phyloP scores from a whole-genome alignment of 2,329 filamentous ascomycete genomes.

The Phialophora macrospora region DNA sequence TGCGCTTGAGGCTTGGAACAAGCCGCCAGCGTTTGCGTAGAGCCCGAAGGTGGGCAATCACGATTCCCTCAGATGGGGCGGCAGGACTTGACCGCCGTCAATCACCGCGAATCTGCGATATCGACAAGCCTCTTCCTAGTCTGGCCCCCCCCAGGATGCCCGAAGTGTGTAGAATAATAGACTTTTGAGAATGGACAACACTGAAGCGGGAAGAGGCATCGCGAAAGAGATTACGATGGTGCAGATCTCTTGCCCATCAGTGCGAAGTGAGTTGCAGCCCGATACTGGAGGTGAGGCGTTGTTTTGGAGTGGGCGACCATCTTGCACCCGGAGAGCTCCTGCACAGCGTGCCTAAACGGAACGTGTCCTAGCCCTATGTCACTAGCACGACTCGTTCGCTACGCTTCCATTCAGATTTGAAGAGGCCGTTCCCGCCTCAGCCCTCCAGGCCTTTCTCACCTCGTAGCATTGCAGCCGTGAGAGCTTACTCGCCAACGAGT shows the following conservation, averaged over 20 bases:
- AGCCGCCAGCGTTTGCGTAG: not conserved
- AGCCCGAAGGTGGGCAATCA: not conserved
- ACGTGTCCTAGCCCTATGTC: not conserved
- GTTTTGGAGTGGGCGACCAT: not conserved
- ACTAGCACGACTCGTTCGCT: not conserved
- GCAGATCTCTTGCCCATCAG: slow-evolving; percentile 5
- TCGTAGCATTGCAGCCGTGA: not conserved
- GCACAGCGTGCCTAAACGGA: not conserved
- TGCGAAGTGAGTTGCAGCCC: not conserved
- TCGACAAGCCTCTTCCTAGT: not conserved
- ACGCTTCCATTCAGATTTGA: slow-evolving; percentile 3
- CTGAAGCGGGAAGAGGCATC: not conserved
- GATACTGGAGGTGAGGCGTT: not conserved
- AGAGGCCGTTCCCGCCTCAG: not conserved
- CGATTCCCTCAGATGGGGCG: not conserved
- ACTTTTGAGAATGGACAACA: not conserved
- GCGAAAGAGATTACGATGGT: slow-evolving; percentile 1
- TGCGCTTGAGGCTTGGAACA: not conserved
- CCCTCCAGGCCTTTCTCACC: not conserved
- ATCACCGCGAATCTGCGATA: slow-evolving; percentile 6
- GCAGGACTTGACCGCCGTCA: not conserved
- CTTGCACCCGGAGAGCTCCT: not conserved
- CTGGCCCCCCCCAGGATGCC: not conserved
- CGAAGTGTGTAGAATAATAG: not conserved
- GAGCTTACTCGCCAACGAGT: not conserved